Conservation (phyloP, 1,284 basidiomycete species). For the Cryptococcus sp. region DNA sequence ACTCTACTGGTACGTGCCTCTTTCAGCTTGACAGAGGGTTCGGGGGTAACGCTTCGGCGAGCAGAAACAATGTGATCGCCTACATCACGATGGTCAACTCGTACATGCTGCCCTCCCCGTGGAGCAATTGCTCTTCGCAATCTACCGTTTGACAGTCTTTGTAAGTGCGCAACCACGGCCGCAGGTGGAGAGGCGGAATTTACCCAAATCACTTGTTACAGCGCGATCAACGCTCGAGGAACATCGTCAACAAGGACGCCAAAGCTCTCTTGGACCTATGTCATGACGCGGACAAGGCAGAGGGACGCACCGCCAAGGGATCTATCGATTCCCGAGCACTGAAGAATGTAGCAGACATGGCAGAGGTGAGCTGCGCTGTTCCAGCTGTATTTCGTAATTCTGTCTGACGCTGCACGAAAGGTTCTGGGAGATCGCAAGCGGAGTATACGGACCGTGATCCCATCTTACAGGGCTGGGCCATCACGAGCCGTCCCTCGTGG, state of each 20-base stretch:
- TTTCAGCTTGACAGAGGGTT: not conserved
- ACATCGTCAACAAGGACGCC: slow-evolving; percentile 1
- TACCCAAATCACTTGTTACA: not conserved
- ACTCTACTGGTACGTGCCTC: slow-evolving; percentile 9
- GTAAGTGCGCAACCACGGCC: not conserved
- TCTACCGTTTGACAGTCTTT: slow-evolving; percentile 10
- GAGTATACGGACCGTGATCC: slow-evolving; percentile 6
- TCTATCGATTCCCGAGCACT: slow-evolving; percentile 8
- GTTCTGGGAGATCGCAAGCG: slow-evolving; percentile 3
- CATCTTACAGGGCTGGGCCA: slow-evolving; percentile 5
- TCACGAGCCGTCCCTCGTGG: not conserved
- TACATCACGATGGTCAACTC: slow-evolving; percentile 1
- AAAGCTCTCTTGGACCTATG: slow-evolving; percentile 8
- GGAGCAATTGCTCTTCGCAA: slow-evolving; percentile 10
- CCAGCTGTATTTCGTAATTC: not conserved
- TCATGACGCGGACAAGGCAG: slow-evolving; percentile 9
- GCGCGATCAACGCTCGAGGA: slow-evolving; percentile 8
- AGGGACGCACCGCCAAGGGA: slow-evolving; percentile 1
- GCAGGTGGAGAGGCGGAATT: not conserved
- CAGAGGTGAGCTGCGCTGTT: slow-evolving; percentile 10
- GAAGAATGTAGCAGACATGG: slow-evolving; percentile 23
- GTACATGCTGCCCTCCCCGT: not conserved
- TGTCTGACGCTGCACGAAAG: not conserved
- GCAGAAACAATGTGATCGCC: slow-evolving; percentile 2
- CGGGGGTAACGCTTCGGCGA: too few species aligned